Conservation (phyloP, 2,329 filamentous ascomycete genomes). For the Fusarium penzigii region DNA sequence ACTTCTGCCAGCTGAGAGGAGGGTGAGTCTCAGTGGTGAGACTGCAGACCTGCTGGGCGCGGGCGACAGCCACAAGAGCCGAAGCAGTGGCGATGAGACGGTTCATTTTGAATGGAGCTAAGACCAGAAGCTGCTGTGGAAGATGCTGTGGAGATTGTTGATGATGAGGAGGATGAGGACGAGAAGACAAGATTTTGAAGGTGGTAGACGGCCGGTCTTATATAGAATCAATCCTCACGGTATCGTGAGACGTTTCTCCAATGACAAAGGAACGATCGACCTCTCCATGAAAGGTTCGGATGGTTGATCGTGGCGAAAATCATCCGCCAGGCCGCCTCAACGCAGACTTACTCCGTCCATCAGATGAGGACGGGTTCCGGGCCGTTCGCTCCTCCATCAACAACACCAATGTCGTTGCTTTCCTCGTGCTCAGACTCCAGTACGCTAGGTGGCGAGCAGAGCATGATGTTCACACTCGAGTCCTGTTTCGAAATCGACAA, state of each 20-base stretch:
- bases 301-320: conserved; percentile 3
- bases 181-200: conserved; percentile 3
- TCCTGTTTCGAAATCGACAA: neutral
- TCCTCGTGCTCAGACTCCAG: neutral
- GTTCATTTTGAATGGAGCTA: conserved; percentile 28
- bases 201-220: conserved; percentile 13
- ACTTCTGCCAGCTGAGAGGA: conserved; percentile 53
- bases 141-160: conserved; percentile 10
- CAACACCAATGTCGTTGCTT: neutral
- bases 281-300: neutral
- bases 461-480: neutral
- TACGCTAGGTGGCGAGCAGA: neutral
- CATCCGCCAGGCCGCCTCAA: conserved; percentile 13
- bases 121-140: conserved; percentile 11
- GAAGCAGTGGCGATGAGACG: conserved; percentile 30
- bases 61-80: conserved; percentile 28
- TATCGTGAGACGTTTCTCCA: neutral
- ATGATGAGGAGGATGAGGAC: conserved; percentile 3
- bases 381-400: conserved; percentile 13
- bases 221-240: conserved; percentile 9
- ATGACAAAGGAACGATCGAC: conserved; percentile 1
- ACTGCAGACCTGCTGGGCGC: conserved; percentile 53
- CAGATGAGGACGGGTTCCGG: conserved; percentile 13
- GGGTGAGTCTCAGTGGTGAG: conserved; percentile 53
- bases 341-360: conserved; percentile 6